Base-by-base conservation (phyloP, 768 basidiomycete genomes). In the Leccinum incarnatum region DNA sequence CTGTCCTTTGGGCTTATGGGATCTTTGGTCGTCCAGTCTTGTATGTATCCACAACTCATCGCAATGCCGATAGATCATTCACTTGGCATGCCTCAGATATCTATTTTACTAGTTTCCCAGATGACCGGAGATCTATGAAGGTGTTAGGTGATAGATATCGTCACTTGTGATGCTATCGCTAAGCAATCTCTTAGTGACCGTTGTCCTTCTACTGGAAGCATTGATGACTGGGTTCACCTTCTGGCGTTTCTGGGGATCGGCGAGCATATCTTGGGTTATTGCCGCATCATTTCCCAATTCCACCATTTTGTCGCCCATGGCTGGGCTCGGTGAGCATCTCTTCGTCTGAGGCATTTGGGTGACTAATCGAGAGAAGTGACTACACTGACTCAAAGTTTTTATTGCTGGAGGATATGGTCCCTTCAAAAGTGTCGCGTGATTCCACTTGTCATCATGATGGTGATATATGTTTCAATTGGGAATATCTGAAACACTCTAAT, bases 1-100 rank as follows among this genome's bases (percentile, higher is more conserved):
- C n/a, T 61, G 0, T 50, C 53, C 47, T 69, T 64, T 5, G 40
- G n/a, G 0, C 51, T 67, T 14, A 57, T 59, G 59, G 67, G 62
- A 36, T 36, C 6, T 36, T 36, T 36, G 6, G 37, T 4, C 3
- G 55, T 67, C 30, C 36, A 36, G 36, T 14, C 36, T 36, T 36
- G 36, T 36, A 15, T 17, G 36, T 37, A 17, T 37, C 36, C 15
- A 14, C 3, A 7, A 17, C 11, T 27, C 25, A 9, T 37, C 8
- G 17, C 37, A 17, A 17, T 37, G 15, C 8, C 0, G 27, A 25
- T 27, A 17, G 6, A 6, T 15, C 37, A 17, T 17, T 40, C 17
- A 40, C 1, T n/a, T 17, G 0, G 7, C 36, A 40, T 40, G 10
- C n/a, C 15, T 48, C 25, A 48, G 25, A 17, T 27, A 27, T 25